Percentiles rank a stretch among this genome's conserved stretches.
These are phyloP conservation scores for Stephania yunnanensis DNA, from an alignment of 164 flowering plant species.

Conservation along the genomic window DNA sequence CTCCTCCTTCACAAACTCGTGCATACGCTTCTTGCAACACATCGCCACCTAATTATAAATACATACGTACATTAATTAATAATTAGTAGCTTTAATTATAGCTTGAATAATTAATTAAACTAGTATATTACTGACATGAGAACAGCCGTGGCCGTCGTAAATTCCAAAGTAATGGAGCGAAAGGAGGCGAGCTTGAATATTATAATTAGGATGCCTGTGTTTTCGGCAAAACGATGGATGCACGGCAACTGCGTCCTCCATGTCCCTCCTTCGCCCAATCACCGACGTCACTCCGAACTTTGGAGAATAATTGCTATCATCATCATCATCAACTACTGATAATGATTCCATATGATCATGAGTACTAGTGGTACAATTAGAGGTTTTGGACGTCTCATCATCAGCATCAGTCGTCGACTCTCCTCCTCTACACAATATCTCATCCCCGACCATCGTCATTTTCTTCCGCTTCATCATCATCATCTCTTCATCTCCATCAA, in stretches of 20 bases:
- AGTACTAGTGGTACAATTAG: neutral
- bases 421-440: too few species aligned
- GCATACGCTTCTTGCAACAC: slow-evolving; percentile 63
- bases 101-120: too few species aligned
- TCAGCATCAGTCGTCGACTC: neutral
- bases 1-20: slow-evolving; percentile 65
- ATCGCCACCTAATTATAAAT: slow-evolving; percentile 53
- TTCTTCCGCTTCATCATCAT: slow-evolving; percentile 19
- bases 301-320: slow-evolving; percentile 18
- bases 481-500: slow-evolving; percentile 19
- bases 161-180: slow-evolving; percentile 39
- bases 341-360: too few species aligned
- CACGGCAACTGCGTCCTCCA: slow-evolving; percentile 70
- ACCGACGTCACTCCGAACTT: slow-evolving; percentile 20
- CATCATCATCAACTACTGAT: slow-evolving; percentile 20
- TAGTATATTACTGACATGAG: slow-evolving; percentile 23
- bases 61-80: too few species aligned
- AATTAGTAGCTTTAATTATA: too few species aligned
- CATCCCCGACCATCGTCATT: neutral
- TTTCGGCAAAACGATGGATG: slow-evolving; percentile 29
- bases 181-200: slow-evolving; percentile 1
- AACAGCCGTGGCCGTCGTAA: slow-evolving; percentile 71
- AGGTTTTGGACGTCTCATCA: neutral
- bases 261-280: slow-evolving; percentile 58
- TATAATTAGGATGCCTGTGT: neutral